Evolutionary conservation across 139 green algal genomes (phyloP).

Genomic region (Micractinium sp.): DNA sequence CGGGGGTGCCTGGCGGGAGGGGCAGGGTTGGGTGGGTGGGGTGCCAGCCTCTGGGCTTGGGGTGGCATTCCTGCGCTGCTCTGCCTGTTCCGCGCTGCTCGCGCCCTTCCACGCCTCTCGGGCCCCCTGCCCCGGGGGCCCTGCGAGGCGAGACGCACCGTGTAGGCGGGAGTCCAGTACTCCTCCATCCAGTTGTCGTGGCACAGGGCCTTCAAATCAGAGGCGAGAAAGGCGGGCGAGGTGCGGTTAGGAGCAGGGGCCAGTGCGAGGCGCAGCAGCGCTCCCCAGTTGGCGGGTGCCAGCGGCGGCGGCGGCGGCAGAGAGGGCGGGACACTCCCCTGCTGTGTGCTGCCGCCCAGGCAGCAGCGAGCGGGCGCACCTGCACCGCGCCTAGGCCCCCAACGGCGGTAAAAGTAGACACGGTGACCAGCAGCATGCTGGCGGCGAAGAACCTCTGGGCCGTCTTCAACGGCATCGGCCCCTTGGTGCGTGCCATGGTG

Average conservation of each 20-base stretch:
- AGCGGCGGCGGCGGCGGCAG: too few relatives aligned
- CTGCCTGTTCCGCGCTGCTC: neutral
- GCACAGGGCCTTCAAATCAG: neutral
- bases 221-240: neutral
- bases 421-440: neutral
- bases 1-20: neutral
- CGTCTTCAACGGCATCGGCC: neutral
- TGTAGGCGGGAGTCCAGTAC: slow-evolving; percentile 12
- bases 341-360: neutral
- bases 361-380: neutral
- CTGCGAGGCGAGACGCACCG: neutral
- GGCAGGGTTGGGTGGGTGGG: neutral
- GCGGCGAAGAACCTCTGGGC: neutral
- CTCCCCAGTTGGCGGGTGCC: neutral
- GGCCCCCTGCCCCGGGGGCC: too few relatives aligned
- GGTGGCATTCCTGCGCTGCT: neutral
- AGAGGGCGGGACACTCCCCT: neutral
- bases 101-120: too few relatives aligned
- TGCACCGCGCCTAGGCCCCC: neutral
- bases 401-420: slow-evolving; percentile 1
- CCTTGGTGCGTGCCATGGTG: neutral
- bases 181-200: slow-evolving; percentile 8
- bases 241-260: neutral
- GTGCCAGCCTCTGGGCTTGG: too few relatives aligned
- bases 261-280: neutral